Evolutionary conservation across 306 rosid genomes (phyloP), one percentile per base, ranked within the genome.

Genomic region (Fragaria ananassa): DNA sequence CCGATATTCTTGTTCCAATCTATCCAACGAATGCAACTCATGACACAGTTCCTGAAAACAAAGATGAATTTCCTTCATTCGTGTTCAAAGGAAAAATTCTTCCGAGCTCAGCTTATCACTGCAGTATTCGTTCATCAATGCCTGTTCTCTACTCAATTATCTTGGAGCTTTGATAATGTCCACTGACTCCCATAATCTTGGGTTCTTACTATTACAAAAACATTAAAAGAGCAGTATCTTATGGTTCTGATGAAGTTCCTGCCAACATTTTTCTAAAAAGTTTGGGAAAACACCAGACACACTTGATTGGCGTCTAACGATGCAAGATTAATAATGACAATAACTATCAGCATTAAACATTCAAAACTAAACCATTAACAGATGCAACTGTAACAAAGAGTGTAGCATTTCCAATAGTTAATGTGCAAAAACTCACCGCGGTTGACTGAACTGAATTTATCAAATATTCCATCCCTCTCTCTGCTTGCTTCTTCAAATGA

Each of bases 401-500:
- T 27, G 37, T 6, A 37, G 72, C 23, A 35, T 60, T 51, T 81
- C 8, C 75, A 67, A 62, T 50, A 72, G 41, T 76, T 19, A 76
- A 54, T 68, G 44, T 23, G 9, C 19, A 79, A 23, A 25, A 67
- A 89, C 97, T 89, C 85, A 93, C 98, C 21, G 91, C 89, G 68
- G 97, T 93, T 83, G 82, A 81, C 65, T 88, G 95, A 74, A 89
- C 97, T 76, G 76, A 82, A 78, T 85, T 78, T 96, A 89, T 91
- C 73, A 93, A 78, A 70, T 91, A 90, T 74, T 84, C 90, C 91
- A 91, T 89, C 83, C 85, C 85, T 58, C 82, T 64, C 75, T 86
- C 88, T 45, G 97, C 89, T 76, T 89, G 90, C 35, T 82, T 93
- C 81, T 88, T 86, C 80, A 88, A 87, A 84, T 81, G 88, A 79